phyloP scores from a whole-genome alignment of 495 filamentous ascomycete species.

The Oleoguttula mirabilis region DNA sequence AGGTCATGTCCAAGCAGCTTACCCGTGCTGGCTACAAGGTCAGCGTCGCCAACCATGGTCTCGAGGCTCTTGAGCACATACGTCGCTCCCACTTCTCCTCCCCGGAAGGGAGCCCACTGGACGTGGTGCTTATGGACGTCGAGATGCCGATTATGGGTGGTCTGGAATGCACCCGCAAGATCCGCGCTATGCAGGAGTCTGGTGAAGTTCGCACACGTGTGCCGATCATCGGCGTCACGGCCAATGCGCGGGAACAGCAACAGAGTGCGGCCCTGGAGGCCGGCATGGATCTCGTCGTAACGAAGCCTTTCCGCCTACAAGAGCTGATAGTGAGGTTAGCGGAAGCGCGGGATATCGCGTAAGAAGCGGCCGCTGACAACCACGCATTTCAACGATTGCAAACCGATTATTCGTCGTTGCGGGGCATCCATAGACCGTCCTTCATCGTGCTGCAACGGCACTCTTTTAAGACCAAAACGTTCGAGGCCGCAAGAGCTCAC shows the following conservation, averaged over 20 bases:
- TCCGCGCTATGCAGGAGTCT: conserved; percentile 47
- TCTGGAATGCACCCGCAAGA: conserved; percentile 52
- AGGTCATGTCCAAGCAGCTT: conserved; percentile 53
- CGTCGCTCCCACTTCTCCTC: conserved; percentile 26
- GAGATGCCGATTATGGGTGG: conserved; percentile 84
- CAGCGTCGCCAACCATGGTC: conserved; percentile 59
- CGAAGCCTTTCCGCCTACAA: conserved; percentile 68
- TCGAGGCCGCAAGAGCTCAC: too few species aligned
- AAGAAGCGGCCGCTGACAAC: too few species aligned
- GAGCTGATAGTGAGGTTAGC: conserved; percentile 59
- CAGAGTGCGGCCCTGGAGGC: conserved; percentile 50
- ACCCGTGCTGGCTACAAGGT: conserved; percentile 50
- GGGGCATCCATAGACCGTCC: too few species aligned
- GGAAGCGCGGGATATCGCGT: conserved; percentile 23
- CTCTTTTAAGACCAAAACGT: too few species aligned
- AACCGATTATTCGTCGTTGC: too few species aligned
- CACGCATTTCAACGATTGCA: too few species aligned
- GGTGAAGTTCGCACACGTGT: conserved; percentile 44
- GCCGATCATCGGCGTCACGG: conserved; percentile 67
- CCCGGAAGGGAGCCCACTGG: conserved; percentile 30
- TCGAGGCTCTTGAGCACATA: conserved; percentile 54
- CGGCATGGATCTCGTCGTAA: conserved; percentile 75
- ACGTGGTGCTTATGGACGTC: conserved; percentile 68
- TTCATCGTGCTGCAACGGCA: too few species aligned
- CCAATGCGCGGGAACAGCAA: conserved; percentile 60